These are phyloP conservation scores for Ogataea glucozyma DNA, from an alignment of 805 yeast genomes.

Conservation along the genomic window DNA sequence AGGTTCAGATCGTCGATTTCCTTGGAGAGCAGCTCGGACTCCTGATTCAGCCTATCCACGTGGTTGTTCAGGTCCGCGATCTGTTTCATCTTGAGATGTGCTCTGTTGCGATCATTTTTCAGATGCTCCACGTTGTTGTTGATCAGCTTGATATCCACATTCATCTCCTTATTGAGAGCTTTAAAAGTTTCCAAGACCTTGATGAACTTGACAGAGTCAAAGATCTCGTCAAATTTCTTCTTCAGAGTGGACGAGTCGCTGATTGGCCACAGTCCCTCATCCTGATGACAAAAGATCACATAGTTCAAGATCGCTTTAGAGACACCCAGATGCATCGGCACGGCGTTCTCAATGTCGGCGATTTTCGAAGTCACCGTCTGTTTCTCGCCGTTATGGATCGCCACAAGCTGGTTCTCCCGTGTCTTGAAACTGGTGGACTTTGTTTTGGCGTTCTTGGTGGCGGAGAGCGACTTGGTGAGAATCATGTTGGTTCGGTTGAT, in stretches of 20 bases:
- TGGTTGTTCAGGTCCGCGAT: constrained; percentile 44
- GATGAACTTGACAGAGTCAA: constrained; percentile 91
- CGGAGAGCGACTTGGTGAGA: constrained; percentile 80
- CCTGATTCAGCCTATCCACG: constrained; percentile 46
- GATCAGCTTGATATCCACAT: constrained; percentile 69
- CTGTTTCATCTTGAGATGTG: constrained; percentile 54
- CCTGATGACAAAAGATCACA: constrained; percentile 97
- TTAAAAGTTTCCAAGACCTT: constrained; percentile 85
- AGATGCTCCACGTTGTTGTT: constrained; percentile 80
- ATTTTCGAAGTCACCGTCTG: constrained; percentile 78
- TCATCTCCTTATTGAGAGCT: constrained; percentile 71
- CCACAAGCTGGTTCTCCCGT: constrained; percentile 81
- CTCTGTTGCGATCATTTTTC: constrained; percentile 70
- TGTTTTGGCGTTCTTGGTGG: constrained; percentile 53
- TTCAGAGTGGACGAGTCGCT: constrained; percentile 87
- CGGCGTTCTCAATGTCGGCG: constrained; percentile 77
- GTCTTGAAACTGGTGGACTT: constrained; percentile 76
- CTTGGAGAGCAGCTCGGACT: constrained; percentile 49
- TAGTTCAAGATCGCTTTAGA: constrained; percentile 85
- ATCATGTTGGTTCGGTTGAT: constrained; percentile 78
- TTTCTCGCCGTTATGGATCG: constrained; percentile 64
- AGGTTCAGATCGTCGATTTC: constrained; percentile 54
- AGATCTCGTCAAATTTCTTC: constrained; percentile 93
- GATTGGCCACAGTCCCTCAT: constrained; percentile 94
- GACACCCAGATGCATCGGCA: constrained; percentile 85